Evolutionary conservation across 108 stramenopile species (phyloP), one percentile per base, ranked within the genome.

Genomic region (Fistulifera pelliculosa): DNA sequence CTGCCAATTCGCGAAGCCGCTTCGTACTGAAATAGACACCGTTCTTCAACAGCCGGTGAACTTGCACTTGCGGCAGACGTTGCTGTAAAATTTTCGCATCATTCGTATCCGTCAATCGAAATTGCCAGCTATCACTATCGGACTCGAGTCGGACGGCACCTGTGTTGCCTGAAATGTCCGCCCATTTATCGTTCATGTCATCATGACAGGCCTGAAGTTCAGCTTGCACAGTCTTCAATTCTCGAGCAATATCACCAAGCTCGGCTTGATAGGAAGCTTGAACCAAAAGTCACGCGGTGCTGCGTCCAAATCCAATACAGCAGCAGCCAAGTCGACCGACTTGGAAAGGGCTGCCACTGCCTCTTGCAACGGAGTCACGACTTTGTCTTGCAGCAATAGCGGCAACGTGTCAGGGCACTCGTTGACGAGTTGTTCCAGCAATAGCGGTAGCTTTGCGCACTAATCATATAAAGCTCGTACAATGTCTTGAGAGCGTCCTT

Each of bases 11-110:
- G 40, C 64, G 64, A 38, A 96, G 71, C 42, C 56, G 66, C 41
- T 66, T 76, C 19, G 88, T 96, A 39, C 87, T 88, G 67, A 99
- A 96, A 66, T 94, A 90, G 16, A 96, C 94, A 17, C 98, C 98
- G 69, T 95, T 96, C 65, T 95, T 93, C 35, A 96, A 75, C 22
- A 94, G 62, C 10, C 76, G 61, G 55, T 92, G 76, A 25, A 91
- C 68, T 50, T 75, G 57, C 24, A 95, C 76, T 8, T 72, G 64
- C 14, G 51, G 58, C 1, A 53, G 58, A 8, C 38, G 45, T 2
- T 53, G 25, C 24, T 77, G 63, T 2, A 90, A 61, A 24, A 70
- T 54, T 62, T 91, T 91, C 54, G 69, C 49, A 43, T 78, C 79
- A 55, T 89, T 90, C 27, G 88, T 66, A 56, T 87, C 65, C 18